Percentiles rank a stretch among this genome's conserved stretches.
Evolutionary conservation across 306 rosid species (phyloP).

Genomic region (Rubus idaeus): DNA sequence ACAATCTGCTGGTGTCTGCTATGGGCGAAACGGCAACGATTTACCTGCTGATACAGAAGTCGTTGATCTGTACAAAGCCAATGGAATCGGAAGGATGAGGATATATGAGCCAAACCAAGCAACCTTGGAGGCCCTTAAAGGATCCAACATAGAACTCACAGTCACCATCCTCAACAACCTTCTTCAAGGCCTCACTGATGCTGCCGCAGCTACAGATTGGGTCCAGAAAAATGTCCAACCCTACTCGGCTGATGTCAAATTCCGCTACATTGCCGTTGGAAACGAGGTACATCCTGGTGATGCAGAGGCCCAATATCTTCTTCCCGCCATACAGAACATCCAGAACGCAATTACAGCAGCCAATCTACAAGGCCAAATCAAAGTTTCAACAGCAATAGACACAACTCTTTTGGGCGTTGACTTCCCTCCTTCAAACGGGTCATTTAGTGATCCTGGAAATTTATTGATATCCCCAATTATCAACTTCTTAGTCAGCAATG

Average conservation of each 20-base stretch:
- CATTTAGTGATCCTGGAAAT: conserved; percentile 24
- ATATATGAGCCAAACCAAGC: conserved; percentile 38
- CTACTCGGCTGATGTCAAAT: conserved; percentile 34
- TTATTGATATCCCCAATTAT: conserved; percentile 40
- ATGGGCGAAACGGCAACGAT: conserved; percentile 34
- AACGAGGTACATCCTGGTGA: conserved; percentile 38
- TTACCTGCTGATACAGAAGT: conserved; percentile 43
- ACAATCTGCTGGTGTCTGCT: conserved; percentile 50
- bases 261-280: conserved; percentile 49
- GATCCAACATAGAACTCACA: conserved; percentile 49
- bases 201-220: conserved; percentile 38
- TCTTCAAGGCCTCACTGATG: conserved; percentile 31
- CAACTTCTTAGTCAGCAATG: conserved; percentile 30
- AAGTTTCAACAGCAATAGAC: conserved; percentile 60
- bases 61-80: conserved; percentile 29
- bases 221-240: conserved; percentile 28
- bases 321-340: conserved; percentile 40
- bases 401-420: conserved; percentile 16
- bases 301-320: conserved; percentile 21
- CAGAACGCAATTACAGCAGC: conserved; percentile 33
- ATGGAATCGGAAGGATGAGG: conserved; percentile 36
- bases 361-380: conserved; percentile 39
- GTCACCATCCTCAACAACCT: conserved; percentile 30
- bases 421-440: conserved; percentile 47
- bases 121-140: conserved; percentile 45